phyloP scores from a whole-genome alignment of 176 grass and related monocot species.

The Oryza australiensis region DNA sequence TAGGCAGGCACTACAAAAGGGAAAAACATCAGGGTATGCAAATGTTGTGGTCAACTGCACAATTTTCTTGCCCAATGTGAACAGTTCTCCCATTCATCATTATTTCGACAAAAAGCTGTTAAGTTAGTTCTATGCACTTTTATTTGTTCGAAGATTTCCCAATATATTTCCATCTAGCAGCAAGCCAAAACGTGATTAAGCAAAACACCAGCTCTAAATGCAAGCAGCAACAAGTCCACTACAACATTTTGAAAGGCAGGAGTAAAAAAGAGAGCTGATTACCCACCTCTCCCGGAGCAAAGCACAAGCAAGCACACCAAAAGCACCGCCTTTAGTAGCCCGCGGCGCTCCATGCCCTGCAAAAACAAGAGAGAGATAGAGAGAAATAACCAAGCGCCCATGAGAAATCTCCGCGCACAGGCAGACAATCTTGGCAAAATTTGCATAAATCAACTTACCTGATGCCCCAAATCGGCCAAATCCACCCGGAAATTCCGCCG shows the following conservation, averaged over 20 bases:
- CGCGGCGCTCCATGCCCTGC: constrained; percentile 50
- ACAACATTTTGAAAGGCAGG: background rate
- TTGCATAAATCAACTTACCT: background rate
- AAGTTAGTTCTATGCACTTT: background rate
- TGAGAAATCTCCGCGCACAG: background rate
- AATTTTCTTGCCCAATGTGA: background rate
- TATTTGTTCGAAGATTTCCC: background rate
- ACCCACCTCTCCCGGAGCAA: constrained; percentile 61
- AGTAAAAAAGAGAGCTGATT: background rate
- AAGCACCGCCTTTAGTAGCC: constrained; percentile 39
- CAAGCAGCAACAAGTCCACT: background rate
- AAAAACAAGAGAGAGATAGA: background rate
- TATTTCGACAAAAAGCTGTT: background rate
- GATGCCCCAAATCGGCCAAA: background rate
- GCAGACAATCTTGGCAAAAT: background rate
- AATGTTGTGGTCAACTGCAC: background rate
- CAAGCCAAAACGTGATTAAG: background rate
- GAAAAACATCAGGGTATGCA: background rate
- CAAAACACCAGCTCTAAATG: background rate
- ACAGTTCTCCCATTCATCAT: background rate
- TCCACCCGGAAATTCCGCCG: background rate
- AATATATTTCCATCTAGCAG: background rate
- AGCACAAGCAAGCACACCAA: constrained; percentile 46
- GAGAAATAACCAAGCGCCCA: background rate
- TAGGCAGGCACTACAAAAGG: background rate